These are phyloP conservation scores for Colletotrichum plurivorum DNA, from an alignment of 2,329 filamentous ascomycete genomes.

Conservation along the genomic window DNA sequence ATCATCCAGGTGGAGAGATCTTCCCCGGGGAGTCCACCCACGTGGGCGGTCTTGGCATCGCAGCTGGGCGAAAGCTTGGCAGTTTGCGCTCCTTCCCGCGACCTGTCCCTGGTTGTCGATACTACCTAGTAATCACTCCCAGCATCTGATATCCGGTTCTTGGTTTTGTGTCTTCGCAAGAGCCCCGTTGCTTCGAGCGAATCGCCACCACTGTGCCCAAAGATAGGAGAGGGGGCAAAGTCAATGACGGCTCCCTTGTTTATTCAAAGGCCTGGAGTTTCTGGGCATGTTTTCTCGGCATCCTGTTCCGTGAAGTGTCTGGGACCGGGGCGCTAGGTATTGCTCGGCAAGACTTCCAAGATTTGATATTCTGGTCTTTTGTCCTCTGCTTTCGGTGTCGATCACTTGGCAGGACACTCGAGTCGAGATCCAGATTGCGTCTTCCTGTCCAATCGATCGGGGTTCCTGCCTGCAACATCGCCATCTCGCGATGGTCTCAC, in stretches of 20 bases:
- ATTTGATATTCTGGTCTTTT: too few species aligned
- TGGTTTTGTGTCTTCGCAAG: neutral
- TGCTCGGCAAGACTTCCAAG: too few species aligned
- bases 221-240: neutral
- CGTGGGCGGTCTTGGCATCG: slow-evolving; percentile 29
- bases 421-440: too few species aligned
- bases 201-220: neutral
- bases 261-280: neutral
- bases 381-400: too few species aligned
- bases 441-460: too few species aligned
- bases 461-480: neutral
- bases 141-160: neutral
- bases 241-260: neutral
- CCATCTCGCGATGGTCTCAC: neutral
- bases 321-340: too few species aligned
- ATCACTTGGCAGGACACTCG: too few species aligned
- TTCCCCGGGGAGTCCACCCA: slow-evolving; percentile 18
- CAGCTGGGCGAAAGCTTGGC: slow-evolving; percentile 33
- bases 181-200: neutral
- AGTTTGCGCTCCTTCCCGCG: neutral
- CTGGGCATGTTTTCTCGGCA: neutral
- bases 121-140: neutral
- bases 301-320: neutral
- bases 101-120: neutral
- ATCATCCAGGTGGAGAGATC: slow-evolving; percentile 6